Conservation (phyloP, 2,329 filamentous ascomycete species). For the Talaromyces atroroseus region DNA sequence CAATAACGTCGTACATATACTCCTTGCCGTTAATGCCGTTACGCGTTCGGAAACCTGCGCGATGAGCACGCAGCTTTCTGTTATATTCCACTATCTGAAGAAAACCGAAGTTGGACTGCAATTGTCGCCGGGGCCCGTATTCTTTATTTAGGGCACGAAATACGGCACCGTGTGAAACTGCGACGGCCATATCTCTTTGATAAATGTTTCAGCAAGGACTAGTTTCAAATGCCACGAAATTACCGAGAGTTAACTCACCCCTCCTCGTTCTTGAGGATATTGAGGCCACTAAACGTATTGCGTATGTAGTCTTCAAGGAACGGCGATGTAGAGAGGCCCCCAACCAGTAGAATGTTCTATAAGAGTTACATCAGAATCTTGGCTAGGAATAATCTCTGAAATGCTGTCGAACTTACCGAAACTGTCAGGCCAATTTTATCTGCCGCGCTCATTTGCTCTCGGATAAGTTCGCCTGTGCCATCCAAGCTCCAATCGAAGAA, state of each 20-base stretch:
- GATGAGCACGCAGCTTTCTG: not conserved
- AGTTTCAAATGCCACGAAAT: too few species aligned
- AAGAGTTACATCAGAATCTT: not conserved
- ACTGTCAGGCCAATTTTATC: not conserved
- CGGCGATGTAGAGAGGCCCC: not conserved
- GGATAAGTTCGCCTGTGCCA: not conserved
- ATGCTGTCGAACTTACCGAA: not conserved
- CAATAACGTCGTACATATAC: not conserved
- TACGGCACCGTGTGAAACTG: constrained; percentile 3
- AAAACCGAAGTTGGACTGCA: not conserved
- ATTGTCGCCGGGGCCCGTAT: not conserved
- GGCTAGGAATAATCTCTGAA: not conserved
- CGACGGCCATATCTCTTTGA: not conserved
- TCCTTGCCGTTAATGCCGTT: not conserved
- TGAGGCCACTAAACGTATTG: not conserved
- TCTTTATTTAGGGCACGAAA: constrained; percentile 4
- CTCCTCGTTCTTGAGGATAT: not conserved
- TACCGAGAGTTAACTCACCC: too few species aligned
- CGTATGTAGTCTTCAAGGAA: not conserved
- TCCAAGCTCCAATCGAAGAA: not conserved
- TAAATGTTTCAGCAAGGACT: not conserved
- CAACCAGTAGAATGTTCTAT: not conserved
- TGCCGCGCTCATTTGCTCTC: not conserved
- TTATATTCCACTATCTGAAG: not conserved
- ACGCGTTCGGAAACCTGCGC: not conserved